Evolutionary conservation across 225 moss, liverwort and hornwort species (phyloP).

Genomic region (Bryoerythrophyllum caledonicum): DNA sequence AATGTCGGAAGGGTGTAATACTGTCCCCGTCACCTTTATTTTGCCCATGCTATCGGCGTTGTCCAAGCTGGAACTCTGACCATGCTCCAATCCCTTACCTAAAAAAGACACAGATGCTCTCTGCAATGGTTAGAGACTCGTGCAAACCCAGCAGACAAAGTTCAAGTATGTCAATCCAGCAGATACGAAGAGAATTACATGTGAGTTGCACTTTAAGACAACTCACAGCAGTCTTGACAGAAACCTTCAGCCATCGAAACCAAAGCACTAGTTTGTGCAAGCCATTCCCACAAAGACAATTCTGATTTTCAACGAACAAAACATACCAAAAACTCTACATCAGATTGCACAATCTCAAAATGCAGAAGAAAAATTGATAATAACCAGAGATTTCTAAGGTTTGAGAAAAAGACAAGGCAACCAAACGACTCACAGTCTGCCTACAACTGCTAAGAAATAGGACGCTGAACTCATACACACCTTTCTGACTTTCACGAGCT

Average conservation of each 20-base stretch:
- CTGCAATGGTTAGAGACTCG: constrained; percentile 9
- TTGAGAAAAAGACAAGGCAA: not conserved
- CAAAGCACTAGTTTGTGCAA: not conserved
- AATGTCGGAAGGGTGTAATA: constrained; percentile 29
- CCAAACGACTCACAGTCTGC: constrained; percentile 6
- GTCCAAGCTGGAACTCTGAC: constrained; percentile 34
- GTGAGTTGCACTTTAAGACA: constrained; percentile 6
- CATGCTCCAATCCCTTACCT: constrained; percentile 42
- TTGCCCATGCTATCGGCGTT: constrained; percentile 28
- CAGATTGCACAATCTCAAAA: no score
- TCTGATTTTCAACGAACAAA: not conserved
- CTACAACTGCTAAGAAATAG: not conserved
- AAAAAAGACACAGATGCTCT: constrained; percentile 20
- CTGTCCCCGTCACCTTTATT: constrained; percentile 32
- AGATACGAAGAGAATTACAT: not conserved
- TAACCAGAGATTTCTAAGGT: not conserved
- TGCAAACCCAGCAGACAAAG: not conserved
- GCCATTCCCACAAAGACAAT: constrained; percentile 2
- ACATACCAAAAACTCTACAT: not conserved
- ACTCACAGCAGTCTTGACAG: constrained; percentile 9
- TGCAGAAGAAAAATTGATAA: constrained; percentile 9
- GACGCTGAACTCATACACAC: constrained; percentile 15
- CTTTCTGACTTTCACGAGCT: constrained; percentile 40
- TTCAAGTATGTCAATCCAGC: constrained; percentile 16
- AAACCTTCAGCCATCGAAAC: constrained; percentile 12